Percentiles rank a stretch among this genome's conserved stretches.
Evolutionary conservation across 495 filamentous ascomycete genomes (phyloP).

Genomic region (Trichoderma reesei): DNA sequence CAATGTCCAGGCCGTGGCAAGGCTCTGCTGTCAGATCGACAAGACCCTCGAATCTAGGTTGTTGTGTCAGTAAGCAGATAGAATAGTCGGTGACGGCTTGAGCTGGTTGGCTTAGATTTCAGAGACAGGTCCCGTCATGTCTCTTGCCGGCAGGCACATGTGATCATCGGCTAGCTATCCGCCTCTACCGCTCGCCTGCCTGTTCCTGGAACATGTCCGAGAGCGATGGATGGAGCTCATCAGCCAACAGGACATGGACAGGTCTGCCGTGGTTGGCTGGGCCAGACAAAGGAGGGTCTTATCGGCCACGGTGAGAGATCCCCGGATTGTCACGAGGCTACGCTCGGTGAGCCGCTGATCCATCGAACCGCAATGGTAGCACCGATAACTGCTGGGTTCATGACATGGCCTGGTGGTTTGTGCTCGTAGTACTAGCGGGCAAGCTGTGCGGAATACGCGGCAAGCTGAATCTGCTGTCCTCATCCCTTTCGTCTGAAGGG

Average conservation of each 20-base stretch:
- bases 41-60: not conserved
- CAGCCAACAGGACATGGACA: not conserved
- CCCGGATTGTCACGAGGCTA: not conserved
- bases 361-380: too few relatives aligned
- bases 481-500: too few relatives aligned
- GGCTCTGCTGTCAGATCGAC: not conserved
- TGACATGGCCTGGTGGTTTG: too few relatives aligned
- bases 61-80: not conserved
- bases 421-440: too few relatives aligned
- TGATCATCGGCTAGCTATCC: conserved; percentile 2
- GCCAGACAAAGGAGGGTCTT: not conserved
- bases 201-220: not conserved
- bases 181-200: not conserved
- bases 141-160: not conserved
- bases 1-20: not conserved
- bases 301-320: not conserved
- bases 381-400: too few relatives aligned
- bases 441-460: too few relatives aligned
- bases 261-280: not conserved
- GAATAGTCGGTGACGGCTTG: not conserved
- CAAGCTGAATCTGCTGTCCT: too few relatives aligned
- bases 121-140: not conserved
- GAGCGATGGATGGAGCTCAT: not conserved
- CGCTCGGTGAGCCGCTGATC: not conserved
- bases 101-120: not conserved